phyloP scores from a whole-genome alignment of 176 grass and related monocot genomes.

The Cenchrus americanus region DNA sequence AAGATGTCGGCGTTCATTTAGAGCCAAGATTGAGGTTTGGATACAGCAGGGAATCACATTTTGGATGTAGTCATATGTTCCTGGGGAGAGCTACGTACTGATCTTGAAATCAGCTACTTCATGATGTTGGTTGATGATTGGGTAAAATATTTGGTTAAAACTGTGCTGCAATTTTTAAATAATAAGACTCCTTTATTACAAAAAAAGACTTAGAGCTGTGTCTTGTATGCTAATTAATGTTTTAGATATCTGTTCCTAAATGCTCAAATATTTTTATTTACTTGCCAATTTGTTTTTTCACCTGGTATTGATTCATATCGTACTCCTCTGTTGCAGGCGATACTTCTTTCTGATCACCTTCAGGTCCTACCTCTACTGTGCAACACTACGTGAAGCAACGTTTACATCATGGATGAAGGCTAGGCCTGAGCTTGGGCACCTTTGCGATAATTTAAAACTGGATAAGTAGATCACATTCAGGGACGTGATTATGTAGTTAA shows the following conservation, averaged over 20 bases:
- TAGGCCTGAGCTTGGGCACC: conserved; percentile 93
- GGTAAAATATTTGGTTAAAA: conserved; percentile 4
- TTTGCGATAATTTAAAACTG: conserved; percentile 91
- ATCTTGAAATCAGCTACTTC: not conserved
- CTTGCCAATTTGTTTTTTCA: not conserved
- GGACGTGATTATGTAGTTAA: conserved; percentile 19
- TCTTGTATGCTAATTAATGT: not conserved
- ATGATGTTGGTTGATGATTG: not conserved
- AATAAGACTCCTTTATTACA: not conserved
- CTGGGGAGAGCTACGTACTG: not conserved
- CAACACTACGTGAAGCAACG: conserved; percentile 51
- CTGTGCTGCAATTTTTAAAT: conserved; percentile 25
- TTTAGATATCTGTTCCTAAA: not conserved
- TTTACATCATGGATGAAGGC: conserved; percentile 92
- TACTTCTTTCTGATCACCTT: conserved; percentile 96
- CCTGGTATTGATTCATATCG: conserved; percentile 22
- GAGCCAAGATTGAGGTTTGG: conserved; percentile 24
- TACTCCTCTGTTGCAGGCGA: conserved; percentile 61
- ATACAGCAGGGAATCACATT: not conserved
- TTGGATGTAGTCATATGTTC: not conserved
- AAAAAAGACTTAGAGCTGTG: not conserved
- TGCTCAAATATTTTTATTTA: conserved; percentile 2
- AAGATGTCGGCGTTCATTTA: not conserved
- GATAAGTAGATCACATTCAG: conserved; percentile 55
- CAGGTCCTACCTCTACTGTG: conserved; percentile 84